Evolutionary conservation across 495 filamentous ascomycete genomes (phyloP).

Genomic region (Hypoxylon crocopeplum): DNA sequence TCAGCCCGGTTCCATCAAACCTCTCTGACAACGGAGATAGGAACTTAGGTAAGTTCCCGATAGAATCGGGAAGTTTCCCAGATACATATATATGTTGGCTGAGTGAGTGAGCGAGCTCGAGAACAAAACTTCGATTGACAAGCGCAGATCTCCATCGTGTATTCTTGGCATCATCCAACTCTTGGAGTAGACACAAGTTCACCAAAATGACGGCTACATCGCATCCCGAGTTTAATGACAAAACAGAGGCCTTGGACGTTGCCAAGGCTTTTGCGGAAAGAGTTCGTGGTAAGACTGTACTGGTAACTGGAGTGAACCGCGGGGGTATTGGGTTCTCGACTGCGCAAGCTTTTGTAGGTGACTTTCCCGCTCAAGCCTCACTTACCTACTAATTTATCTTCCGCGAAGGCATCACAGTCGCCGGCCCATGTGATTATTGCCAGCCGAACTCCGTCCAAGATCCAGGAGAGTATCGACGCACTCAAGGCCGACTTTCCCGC

Average conservation of each 20-base stretch:
- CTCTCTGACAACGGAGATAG: no score
- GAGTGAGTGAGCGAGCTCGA: no score
- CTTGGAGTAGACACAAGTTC: no score
- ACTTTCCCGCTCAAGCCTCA: not conserved
- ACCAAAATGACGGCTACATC: slow-evolving; percentile 43
- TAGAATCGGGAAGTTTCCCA: no score
- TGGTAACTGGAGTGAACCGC: slow-evolving; percentile 53
- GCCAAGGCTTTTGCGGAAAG: slow-evolving; percentile 45
- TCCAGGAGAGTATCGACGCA: slow-evolving; percentile 45
- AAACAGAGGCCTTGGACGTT: slow-evolving; percentile 51
- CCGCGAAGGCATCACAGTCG: slow-evolving; percentile 47
- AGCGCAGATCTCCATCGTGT: no score
- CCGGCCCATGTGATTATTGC: slow-evolving; percentile 51
- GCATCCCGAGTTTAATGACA: slow-evolving; percentile 45
- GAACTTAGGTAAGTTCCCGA: no score
- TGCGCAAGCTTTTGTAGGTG: slow-evolving; percentile 50
- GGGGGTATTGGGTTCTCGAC: slow-evolving; percentile 52
- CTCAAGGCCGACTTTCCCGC: slow-evolving; percentile 45
- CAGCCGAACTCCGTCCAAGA: slow-evolving; percentile 47
- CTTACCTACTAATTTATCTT: slow-evolving; percentile 2
- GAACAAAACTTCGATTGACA: no score
- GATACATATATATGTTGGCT: no score
- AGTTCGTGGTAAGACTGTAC: slow-evolving; percentile 48
- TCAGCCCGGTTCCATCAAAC: no score
- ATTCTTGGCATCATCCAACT: no score